Evolutionary conservation across 2,329 filamentous ascomycete genomes (phyloP).

Genomic region (Neofusicoccum laricinum): DNA sequence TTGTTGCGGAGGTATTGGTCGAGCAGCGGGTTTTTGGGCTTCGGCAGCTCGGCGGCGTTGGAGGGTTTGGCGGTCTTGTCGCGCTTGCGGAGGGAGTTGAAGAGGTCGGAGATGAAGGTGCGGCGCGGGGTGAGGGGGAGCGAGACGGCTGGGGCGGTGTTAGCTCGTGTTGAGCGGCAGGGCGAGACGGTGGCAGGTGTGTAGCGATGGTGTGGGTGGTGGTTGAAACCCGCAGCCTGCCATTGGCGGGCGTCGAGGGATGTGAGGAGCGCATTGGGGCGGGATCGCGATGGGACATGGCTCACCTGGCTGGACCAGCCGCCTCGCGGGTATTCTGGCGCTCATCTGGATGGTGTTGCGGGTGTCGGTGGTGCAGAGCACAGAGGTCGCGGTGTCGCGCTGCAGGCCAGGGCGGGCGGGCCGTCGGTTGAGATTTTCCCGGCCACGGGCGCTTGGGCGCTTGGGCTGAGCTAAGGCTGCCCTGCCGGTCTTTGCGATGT

Average conservation of each 20-base stretch:
- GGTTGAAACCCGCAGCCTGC: neutral
- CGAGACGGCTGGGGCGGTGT: slow-evolving; percentile 6
- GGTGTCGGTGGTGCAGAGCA: slow-evolving; percentile 2
- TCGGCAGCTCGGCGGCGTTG: neutral
- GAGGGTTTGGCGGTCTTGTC: neutral
- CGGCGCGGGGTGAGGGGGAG: slow-evolving; percentile 5
- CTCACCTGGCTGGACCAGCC: slow-evolving; percentile 60
- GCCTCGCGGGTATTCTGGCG: slow-evolving; percentile 61
- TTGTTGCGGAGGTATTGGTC: slow-evolving; percentile 50
- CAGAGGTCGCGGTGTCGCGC: too few relatives aligned
- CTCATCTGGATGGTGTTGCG: slow-evolving; percentile 53
- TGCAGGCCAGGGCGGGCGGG: neutral
- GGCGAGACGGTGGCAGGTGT: neutral
- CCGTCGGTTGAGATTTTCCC: neutral
- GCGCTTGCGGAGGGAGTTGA: neutral
- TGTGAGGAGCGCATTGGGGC: neutral
- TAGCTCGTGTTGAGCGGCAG: neutral
- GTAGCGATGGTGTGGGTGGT: neutral
- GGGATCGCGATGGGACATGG: neutral
- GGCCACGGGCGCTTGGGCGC: neutral
- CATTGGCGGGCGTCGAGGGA: neutral
- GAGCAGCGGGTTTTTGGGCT: slow-evolving; percentile 55
- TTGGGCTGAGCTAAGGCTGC: too few relatives aligned
- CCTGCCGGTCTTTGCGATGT: slow-evolving; percentile 6
- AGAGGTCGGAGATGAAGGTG: slow-evolving; percentile 10